Percentiles rank a stretch among this genome's conserved stretches.
These are phyloP conservation scores for Coix lacrymajobi DNA, from an alignment of 176 grass and related monocot species.

Conservation along the genomic window DNA sequence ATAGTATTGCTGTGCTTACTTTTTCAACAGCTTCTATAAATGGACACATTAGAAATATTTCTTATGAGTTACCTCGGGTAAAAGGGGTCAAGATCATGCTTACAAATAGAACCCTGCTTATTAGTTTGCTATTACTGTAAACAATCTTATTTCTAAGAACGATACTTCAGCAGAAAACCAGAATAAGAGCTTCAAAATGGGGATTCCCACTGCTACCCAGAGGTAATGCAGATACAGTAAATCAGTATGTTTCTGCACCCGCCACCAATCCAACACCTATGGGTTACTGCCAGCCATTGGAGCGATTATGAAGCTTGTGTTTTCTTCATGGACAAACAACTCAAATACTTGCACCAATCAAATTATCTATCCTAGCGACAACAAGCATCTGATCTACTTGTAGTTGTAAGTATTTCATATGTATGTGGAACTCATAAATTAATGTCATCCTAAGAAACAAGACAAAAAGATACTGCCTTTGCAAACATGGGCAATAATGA, in stretches of 20 bases:
- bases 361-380: not conserved
- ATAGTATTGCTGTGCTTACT: not conserved
- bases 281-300: not conserved
- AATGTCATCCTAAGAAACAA: not conserved
- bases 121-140: not conserved
- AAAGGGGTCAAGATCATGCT: not conserved
- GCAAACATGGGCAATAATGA: not conserved
- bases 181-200: not conserved
- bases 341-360: conserved; percentile 3
- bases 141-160: not conserved
- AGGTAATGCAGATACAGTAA: conserved; percentile 16
- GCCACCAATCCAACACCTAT: conserved; percentile 5
- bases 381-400: not conserved
- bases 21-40: not conserved
- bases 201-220: not conserved
- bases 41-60: not conserved
- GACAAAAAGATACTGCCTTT: not conserved
- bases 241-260: conserved; percentile 14
- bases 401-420: conserved; percentile 1
- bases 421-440: not conserved
- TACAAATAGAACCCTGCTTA: not conserved
- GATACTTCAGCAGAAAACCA: not conserved
- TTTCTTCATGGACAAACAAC: conserved; percentile 16
- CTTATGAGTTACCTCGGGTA: not conserved
- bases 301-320: conserved; percentile 7